A percentile compares a stretch with the other conserved stretches of the same genome.
phyloP scores from a whole-genome alignment of 129 eudicot genomes.

The carrot (Daucus carota) region DH1_v3.0 NC_030381.2:40927001-40927500 shows the following conservation, averaged over 20 bases:
- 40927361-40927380: slow-evolving; percentile 13
- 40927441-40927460: no score
- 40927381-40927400: slow-evolving; percentile 6
- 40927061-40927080: no score
- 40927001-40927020: no score
- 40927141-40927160: slow-evolving; percentile 89
- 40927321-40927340: not conserved
- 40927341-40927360: slow-evolving; percentile 31
- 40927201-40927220: no score
- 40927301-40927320: slow-evolving; percentile 28
- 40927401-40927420: slow-evolving; percentile 17
- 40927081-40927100: slow-evolving; percentile 79
- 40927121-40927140: slow-evolving; percentile 83
- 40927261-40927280: slow-evolving; percentile 67
- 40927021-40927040: no score
- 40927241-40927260: slow-evolving; percentile 85
- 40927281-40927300: slow-evolving; percentile 43
- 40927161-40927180: slow-evolving; percentile 79
- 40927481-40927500: no score
- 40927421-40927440: slow-evolving; percentile 3
- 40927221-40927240: slow-evolving; percentile 76
- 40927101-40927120: slow-evolving; percentile 82
- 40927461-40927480: no score
- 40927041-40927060: no score
- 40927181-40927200: slow-evolving; percentile 98